These are phyloP conservation scores for Lentinus brumalis DNA, from an alignment of 768 basidiomycete species.

Conservation along the genomic window DNA sequence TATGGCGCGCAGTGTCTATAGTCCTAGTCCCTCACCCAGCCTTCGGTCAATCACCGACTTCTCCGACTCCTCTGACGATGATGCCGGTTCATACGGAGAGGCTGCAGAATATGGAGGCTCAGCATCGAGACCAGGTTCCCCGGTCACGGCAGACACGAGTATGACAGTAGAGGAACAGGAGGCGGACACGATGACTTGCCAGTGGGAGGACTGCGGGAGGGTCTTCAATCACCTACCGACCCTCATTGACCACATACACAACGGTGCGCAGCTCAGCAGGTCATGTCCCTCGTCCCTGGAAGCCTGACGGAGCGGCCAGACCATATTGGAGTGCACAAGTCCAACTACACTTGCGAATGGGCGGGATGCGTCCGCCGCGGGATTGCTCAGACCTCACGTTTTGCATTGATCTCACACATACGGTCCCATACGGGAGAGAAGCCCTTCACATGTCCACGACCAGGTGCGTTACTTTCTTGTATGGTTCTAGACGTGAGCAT, in stretches of 20 bases:
- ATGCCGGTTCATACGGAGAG: slow-evolving; percentile 6
- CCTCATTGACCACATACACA: slow-evolving; percentile 82
- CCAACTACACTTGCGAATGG: slow-evolving; percentile 91
- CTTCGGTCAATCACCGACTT: slow-evolving; percentile 22
- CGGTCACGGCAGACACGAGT: slow-evolving; percentile 24
- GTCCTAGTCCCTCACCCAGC: slow-evolving; percentile 40
- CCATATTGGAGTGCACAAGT: slow-evolving; percentile 83
- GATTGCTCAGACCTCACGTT: slow-evolving; percentile 83
- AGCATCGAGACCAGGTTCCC: slow-evolving; percentile 44
- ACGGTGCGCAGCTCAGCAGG: slow-evolving; percentile 50
- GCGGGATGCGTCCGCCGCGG: slow-evolving; percentile 76
- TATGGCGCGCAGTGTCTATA: slow-evolving; percentile 39
- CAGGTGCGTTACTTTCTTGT: slow-evolving; percentile 52
- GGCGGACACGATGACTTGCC: slow-evolving; percentile 71
- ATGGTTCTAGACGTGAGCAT: neutral
- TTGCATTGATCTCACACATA: slow-evolving; percentile 88
- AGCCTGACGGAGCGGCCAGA: slow-evolving; percentile 41
- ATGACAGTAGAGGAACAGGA: slow-evolving; percentile 25
- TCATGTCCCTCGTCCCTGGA: neutral
- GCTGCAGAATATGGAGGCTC: slow-evolving; percentile 28
- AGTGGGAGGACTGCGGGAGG: slow-evolving; percentile 80
- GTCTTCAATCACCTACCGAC: slow-evolving; percentile 74
- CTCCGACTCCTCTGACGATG: slow-evolving; percentile 31
- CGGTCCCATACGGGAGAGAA: slow-evolving; percentile 95
- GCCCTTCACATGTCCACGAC: slow-evolving; percentile 80